Base-by-base conservation (phyloP, 176 grass and related monocot species). In the Melocanna baccifera region DNA sequence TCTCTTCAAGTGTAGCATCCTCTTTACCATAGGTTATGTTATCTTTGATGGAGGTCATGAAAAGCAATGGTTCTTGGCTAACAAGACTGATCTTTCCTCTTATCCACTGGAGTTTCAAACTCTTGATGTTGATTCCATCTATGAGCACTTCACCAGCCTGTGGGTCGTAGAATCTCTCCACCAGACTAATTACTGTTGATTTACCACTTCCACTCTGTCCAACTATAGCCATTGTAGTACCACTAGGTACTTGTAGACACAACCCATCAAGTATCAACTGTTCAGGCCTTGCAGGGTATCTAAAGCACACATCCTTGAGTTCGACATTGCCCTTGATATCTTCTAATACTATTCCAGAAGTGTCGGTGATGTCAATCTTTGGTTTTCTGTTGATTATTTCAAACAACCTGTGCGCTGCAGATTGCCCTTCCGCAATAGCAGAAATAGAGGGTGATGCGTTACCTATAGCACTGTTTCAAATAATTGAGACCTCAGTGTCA, bases 151-250 rank as follows among this genome's bases (percentile, higher is more conserved):
- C 91, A 81, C 94, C 91, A 67, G 70, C 79, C 71, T 92, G 71
- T 37, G 94, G 94, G 12, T 97, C 94, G 4, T 94, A 97, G 71
- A 97, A 97, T 90, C 91, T 91, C 85, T 97, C 87, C 15, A 94
- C 66, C 6, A 97, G 62, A 76, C 82, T 88, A 59, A 97, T 88
- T 30, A 97, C 7, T 56, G 91, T 97, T 67, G 91, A 97, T 69
- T 97, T 97, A 2, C 91, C 94, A 67, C 94, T 94, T 68, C 94
- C 91, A 79, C 94, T 97, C 75, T 97, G 85, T 76, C 91, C 94
- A 71, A 94, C 91, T 67, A 97, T 88, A 82, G 94, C 91, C 87
- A 97, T 89, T 88, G 89, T 94, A 22, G 65, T 97, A 67, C 91
- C 89, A 66, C 39, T 80, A 56, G 87, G 52, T 47, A 91, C 84